A percentile compares a stretch with the other conserved stretches of the same genome.
Conservation (phyloP, 495 filamentous ascomycete genomes). For the Hyaloscypha bicolor region DNA sequence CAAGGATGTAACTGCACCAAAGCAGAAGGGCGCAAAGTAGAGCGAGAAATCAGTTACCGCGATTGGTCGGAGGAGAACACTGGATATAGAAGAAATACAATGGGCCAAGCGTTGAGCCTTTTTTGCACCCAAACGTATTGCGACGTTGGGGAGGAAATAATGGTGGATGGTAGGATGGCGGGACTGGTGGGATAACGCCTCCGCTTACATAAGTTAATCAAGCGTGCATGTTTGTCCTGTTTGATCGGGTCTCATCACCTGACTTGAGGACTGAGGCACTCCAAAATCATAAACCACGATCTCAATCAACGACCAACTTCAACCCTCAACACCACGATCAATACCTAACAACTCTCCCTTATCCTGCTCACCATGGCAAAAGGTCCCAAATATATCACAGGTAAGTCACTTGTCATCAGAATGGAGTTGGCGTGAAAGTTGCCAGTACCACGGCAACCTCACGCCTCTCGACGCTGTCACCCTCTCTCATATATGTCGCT, state of each 20-base stretch:
- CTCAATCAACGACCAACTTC: slow-evolving; percentile 22
- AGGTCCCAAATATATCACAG: slow-evolving; percentile 5
- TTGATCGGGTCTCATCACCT: background rate
- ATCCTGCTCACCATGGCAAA: slow-evolving; percentile 5
- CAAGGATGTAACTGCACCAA: too few relatives aligned
- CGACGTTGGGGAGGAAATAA: too few relatives aligned
- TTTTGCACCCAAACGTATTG: too few relatives aligned
- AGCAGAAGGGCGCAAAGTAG: too few relatives aligned
- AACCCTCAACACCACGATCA: slow-evolving; percentile 13
- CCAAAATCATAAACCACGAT: background rate
- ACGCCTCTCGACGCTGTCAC: background rate
- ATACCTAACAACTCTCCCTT: slow-evolving; percentile 28
- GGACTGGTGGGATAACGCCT: too few relatives aligned
- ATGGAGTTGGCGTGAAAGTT: slow-evolving; percentile 25
- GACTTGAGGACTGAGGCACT: slow-evolving; percentile 11
- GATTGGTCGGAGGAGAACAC: too few relatives aligned
- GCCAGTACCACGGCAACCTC: slow-evolving; percentile 15
- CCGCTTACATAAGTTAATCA: too few relatives aligned
- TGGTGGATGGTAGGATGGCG: too few relatives aligned
- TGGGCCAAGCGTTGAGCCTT: too few relatives aligned
- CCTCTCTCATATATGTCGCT: slow-evolving; percentile 16
- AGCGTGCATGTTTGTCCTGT: background rate
- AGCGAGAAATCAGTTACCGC: too few relatives aligned
- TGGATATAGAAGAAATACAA: too few relatives aligned
- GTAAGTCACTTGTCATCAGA: slow-evolving; percentile 18